A percentile compares a stretch with the other conserved stretches of the same genome.
Conservation (phyloP, 176 grass and related monocot species). For the Raddia distichophylla region DNA sequence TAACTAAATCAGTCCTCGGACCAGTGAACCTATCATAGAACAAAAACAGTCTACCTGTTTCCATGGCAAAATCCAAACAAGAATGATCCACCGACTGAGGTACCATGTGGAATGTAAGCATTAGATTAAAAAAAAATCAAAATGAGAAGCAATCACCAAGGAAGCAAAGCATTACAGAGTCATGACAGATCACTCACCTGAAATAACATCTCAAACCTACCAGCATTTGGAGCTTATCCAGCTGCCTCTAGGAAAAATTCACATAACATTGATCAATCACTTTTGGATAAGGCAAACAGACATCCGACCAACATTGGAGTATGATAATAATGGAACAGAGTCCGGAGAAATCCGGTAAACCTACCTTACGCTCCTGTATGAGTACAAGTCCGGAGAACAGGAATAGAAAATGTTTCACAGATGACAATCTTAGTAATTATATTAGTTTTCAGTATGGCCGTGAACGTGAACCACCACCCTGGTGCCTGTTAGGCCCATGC, state of each 20-base stretch:
- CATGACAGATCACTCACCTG: constrained; percentile 72
- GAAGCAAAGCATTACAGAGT: constrained; percentile 38
- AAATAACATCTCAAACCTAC: constrained; percentile 79
- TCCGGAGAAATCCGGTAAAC: constrained; percentile 56
- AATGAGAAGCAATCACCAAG: constrained; percentile 11
- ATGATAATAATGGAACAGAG: constrained; percentile 62
- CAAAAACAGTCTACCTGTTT: constrained; percentile 42
- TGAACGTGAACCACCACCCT: constrained; percentile 79
- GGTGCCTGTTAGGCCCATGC: constrained; percentile 82
- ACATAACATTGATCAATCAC: constrained; percentile 75
- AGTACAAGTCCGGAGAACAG: constrained; percentile 72
- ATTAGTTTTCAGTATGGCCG: constrained; percentile 83
- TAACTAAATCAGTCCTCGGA: neutral
- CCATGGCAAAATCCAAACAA: constrained; percentile 52
- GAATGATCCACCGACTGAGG: constrained; percentile 53
- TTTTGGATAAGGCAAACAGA: constrained; percentile 48
- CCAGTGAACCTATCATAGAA: constrained; percentile 26
- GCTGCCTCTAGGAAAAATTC: constrained; percentile 84
- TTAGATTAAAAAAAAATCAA: constrained; percentile 39
- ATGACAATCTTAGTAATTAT: constrained; percentile 75
- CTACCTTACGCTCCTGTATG: constrained; percentile 80
- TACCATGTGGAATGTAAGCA: constrained; percentile 65
- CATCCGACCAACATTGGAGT: constrained; percentile 47
- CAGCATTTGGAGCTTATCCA: constrained; percentile 88
- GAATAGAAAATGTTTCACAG: constrained; percentile 88